Evolutionary conservation across 495 filamentous ascomycete species (phyloP), one percentile per base, ranked within the genome.

Genomic region (Apiosordaria backusii): DNA sequence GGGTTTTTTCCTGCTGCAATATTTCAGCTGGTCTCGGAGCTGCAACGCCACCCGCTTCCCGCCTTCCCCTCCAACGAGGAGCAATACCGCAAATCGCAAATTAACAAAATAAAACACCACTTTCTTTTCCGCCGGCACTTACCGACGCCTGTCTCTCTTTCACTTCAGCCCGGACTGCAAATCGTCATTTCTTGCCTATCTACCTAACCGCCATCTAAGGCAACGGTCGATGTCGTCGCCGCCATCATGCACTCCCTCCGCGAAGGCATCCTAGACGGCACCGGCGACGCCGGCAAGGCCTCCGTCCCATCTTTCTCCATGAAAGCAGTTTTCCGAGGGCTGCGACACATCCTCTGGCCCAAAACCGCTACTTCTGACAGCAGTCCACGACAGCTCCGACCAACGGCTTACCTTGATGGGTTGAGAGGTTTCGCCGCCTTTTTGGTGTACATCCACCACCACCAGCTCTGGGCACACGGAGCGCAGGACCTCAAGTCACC

Each of bases 361-460:
- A 53, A 45, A 57, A 13, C 35, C 5, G 59, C 35, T 64, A 29
- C 10, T 65, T 23, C 22, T 60, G 54, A 65, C 0, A 67, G 68
- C 21, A 60, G 61, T 0, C 26, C 62, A 2, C 66, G 66, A 65
- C 72, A 64, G 26, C 65, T 75, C 26, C 40, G 71, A 55, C 71
- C 78, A 25, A 81, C 78, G 26, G 76, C 78, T 25, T 80, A 85
- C 57, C 80, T 84, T 55, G 80, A 83, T 69, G 81, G 80, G 10
- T 76, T 83, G 50, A 67, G 81, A 3, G 81, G 80, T 4, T 77
- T 83, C 67, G 77, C 78, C 21, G 78, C 81, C 18, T 76, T 82
- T 45, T 67, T 83, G 16, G 81, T 83, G 50, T 80, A 79, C 69
- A 77, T 79, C 72, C 80, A 83, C 67, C 81, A 83, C 68, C 72